These are phyloP conservation scores for Aeminium ludgeri DNA, from an alignment of 495 filamentous ascomycete species.

Conservation along the genomic window DNA sequence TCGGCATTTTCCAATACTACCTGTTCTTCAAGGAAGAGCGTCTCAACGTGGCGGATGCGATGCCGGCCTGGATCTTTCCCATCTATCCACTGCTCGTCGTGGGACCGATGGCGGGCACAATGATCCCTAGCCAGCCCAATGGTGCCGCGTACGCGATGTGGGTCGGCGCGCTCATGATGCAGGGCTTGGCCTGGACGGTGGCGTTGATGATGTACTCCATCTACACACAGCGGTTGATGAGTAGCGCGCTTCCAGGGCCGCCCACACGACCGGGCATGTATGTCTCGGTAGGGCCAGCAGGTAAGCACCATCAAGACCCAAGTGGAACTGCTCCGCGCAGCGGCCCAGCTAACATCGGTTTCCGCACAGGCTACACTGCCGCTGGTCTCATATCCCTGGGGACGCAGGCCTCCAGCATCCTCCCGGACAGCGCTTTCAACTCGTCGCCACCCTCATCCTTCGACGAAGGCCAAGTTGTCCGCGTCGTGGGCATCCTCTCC, in stretches of 20 bases:
- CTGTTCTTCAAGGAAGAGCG: slow-evolving; percentile 33
- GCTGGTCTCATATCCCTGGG: slow-evolving; percentile 14
- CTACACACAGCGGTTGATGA: slow-evolving; percentile 22
- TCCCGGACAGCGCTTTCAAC: slow-evolving; percentile 9
- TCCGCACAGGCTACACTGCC: slow-evolving; percentile 14
- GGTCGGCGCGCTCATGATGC: slow-evolving; percentile 33
- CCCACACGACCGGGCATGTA: slow-evolving; percentile 22
- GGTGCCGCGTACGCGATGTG: slow-evolving; percentile 29
- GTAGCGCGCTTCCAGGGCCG: slow-evolving; percentile 17
- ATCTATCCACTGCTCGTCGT: slow-evolving; percentile 39
- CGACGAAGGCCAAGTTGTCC: slow-evolving; percentile 7
- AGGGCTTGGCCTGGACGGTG: slow-evolving; percentile 35
- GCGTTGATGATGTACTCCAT: slow-evolving; percentile 33
- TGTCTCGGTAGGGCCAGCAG: slow-evolving; percentile 20
- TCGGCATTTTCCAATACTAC: slow-evolving; percentile 34
- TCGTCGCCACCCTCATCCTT: not conserved
- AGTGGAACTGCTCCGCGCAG: no score
- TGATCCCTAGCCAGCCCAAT: slow-evolving; percentile 29
- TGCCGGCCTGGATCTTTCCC: slow-evolving; percentile 40
- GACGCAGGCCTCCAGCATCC: slow-evolving; percentile 9
- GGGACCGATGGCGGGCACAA: slow-evolving; percentile 31
- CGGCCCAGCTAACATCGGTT: not conserved
- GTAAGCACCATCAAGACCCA: slow-evolving; percentile 3
- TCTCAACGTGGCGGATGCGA: slow-evolving; percentile 24
- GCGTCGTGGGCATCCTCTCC: slow-evolving; percentile 27